Conservation (phyloP, 1,284 basidiomycete species). For the Pterulicium gracile region DNA sequence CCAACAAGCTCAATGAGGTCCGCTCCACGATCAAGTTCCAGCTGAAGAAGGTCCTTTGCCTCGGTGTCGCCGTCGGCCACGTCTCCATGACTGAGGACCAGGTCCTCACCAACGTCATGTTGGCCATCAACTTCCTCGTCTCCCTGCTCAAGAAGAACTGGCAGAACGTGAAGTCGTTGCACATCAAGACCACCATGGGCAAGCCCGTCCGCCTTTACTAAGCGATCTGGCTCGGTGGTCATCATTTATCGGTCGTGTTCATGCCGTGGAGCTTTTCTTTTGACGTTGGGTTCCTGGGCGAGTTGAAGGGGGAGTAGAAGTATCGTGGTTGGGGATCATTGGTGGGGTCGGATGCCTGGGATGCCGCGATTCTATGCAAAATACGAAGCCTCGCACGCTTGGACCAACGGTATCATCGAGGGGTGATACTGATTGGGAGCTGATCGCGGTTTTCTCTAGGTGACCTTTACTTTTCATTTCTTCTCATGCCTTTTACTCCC, state of each 20-base stretch:
- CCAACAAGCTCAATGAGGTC: conserved; percentile 91
- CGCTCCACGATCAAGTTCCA: conserved; percentile 99
- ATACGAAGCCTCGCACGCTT: conserved; percentile 90
- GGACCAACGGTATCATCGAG: conserved; percentile 63
- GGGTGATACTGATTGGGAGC: conserved; percentile 79
- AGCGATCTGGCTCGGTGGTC: conserved; percentile 16
- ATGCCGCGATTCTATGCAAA: too few species aligned
- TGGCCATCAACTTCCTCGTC: conserved; percentile 99
- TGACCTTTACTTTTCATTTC: neutral
- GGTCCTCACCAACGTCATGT: conserved; percentile 95
- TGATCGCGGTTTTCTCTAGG: conserved; percentile 30
- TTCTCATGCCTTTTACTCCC: neutral
- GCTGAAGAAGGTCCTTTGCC: conserved; percentile 98
- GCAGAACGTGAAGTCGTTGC: conserved; percentile 99
- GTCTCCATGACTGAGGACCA: conserved; percentile 98
- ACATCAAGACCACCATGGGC: conserved; percentile 99
- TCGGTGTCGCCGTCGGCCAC: conserved; percentile 98
- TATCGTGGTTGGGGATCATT: too few species aligned
- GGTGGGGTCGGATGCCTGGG: too few species aligned
- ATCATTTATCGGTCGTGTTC: conserved; percentile 6
- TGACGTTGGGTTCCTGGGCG: conserved; percentile 6
- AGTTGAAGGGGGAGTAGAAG: conserved; percentile 10
- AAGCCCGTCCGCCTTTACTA: conserved; percentile 93
- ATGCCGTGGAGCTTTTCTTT: conserved; percentile 5
- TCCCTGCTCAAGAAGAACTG: conserved; percentile 99